Base-by-base conservation (phyloP, 2,329 filamentous ascomycete species). In the Phoma herbarum region DNA sequence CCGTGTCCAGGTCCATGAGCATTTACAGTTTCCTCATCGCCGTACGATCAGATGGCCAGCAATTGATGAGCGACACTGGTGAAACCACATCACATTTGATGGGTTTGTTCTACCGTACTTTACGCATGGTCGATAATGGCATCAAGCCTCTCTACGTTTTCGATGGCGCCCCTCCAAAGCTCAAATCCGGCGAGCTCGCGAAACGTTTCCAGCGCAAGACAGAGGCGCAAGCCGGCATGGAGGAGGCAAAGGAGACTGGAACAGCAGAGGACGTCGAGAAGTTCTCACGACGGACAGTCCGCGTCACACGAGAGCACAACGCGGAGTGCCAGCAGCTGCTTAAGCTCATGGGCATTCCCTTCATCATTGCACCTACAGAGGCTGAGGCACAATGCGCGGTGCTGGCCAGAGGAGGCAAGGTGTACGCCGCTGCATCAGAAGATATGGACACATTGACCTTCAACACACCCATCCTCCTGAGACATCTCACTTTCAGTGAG, bases 401-500 rank as follows among this genome's bases (percentile, higher is more conserved):
- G 39, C 83, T 99, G 61, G 95, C 95, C 0, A 85, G 90, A 61
- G 93, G 91, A 5, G 94, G 93, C 35, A 98, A 98, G 80, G 95
- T 99, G 50, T 99, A 96, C 76, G 95, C 93, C 3, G 95, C 95
- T 20, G 95, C 95, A 2, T 96, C 91, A 64, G 95, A 99, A 80
- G 95, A 99, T 79, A 99, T 99, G 95, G 95, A 99, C 75, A 99
- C 95, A 0, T 82, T 99, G 54, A 98, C 94, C 72, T 99, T 99
- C 78, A 88, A 97, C 71, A 85, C 93, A 50, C 95, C 95, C 0
- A 93, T 99, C 59, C 81, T 99, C 45, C 81, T 99, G 64, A 86
- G 95, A 48, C 93, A 99, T 79, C 85, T 99, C 63, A 99, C 95
- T 2, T 98, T 97, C 77, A 96, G 92, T 74, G 95, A 99, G 82